Conservation (phyloP, 495 filamentous ascomycete genomes). For the Mytilinidion resinicola region DNA sequence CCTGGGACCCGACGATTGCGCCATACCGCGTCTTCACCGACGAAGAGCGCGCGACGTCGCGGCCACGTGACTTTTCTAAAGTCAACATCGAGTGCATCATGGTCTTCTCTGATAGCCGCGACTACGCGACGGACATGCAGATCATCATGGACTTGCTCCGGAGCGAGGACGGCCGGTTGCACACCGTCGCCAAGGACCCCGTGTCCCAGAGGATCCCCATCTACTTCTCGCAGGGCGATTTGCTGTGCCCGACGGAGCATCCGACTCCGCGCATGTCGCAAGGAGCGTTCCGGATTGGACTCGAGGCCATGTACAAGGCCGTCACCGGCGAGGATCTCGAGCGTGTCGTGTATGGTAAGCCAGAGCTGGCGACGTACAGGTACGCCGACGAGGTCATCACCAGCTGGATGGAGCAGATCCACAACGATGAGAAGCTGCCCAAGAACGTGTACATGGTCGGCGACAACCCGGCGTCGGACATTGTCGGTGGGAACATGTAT, state of each 20-base stretch:
- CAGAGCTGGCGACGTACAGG: conserved; percentile 71
- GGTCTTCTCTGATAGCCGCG: conserved; percentile 75
- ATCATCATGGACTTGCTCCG: conserved; percentile 80
- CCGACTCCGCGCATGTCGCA: conserved; percentile 66
- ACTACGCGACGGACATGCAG: conserved; percentile 79
- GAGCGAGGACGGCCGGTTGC: conserved; percentile 61
- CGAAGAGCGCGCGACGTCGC: conserved; percentile 50
- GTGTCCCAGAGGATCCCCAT: conserved; percentile 63
- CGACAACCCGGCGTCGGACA: conserved; percentile 74
- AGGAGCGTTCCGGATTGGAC: conserved; percentile 67
- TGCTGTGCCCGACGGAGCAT: conserved; percentile 73
- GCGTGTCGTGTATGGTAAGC: conserved; percentile 81
- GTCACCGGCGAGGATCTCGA: conserved; percentile 67
- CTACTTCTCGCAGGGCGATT: conserved; percentile 70
- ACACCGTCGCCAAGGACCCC: conserved; percentile 62
- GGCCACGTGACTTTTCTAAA: conserved; percentile 57
- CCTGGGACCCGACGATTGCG: conserved; percentile 54
- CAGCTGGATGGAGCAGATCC: conserved; percentile 69
- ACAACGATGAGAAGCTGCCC: conserved; percentile 63
- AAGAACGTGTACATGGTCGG: conserved; percentile 77
- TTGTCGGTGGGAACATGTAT: conserved; percentile 74
- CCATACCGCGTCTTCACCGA: conserved; percentile 57
- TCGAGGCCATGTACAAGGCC: conserved; percentile 74
- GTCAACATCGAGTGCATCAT: conserved; percentile 75
- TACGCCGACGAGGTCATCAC: conserved; percentile 72